These are phyloP conservation scores for Aspergillus avenaceus DNA, from an alignment of 495 filamentous ascomycete species.

Conservation along the genomic window DNA sequence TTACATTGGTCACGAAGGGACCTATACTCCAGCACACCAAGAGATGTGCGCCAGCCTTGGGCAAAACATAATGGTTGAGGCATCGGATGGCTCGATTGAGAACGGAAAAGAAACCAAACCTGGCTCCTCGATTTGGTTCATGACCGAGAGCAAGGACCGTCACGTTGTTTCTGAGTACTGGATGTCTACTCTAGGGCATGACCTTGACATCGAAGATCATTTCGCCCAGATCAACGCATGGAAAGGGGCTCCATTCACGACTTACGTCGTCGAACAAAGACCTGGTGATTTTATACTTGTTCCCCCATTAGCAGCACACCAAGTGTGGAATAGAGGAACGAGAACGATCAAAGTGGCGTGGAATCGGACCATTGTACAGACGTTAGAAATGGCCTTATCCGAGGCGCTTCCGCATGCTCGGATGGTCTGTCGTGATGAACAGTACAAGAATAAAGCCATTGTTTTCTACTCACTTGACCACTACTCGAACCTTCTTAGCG, in stretches of 20 bases:
- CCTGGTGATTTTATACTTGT: constrained; percentile 94
- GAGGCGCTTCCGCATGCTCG: constrained; percentile 85
- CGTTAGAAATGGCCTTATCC: constrained; percentile 74
- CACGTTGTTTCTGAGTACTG: constrained; percentile 87
- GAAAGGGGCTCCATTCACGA: constrained; percentile 86
- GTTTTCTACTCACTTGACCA: constrained; percentile 77
- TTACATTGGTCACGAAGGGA: constrained; percentile 96
- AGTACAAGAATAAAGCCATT: constrained; percentile 98
- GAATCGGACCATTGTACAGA: constrained; percentile 95
- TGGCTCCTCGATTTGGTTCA: constrained; percentile 95
- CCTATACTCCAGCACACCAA: constrained; percentile 91
- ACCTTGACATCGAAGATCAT: constrained; percentile 93
- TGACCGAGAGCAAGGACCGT: constrained; percentile 91
- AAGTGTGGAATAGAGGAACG: constrained; percentile 97
- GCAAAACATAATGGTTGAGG: constrained; percentile 96
- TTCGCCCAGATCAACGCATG: constrained; percentile 93
- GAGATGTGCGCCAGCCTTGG: constrained; percentile 97
- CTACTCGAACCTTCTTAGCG: constrained; percentile 63
- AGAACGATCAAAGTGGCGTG: constrained; percentile 95
- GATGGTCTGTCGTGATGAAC: constrained; percentile 94
- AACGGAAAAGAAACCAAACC: constrained; percentile 64
- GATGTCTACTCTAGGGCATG: constrained; percentile 83
- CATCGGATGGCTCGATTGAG: constrained; percentile 55
- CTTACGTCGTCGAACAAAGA: constrained; percentile 87
- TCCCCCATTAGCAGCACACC: constrained; percentile 93